A percentile compares a stretch with the other conserved stretches of the same genome.
Conservation (phyloP, 2,329 filamentous ascomycete genomes). For the Apiospora rasikravindrae region DNA sequence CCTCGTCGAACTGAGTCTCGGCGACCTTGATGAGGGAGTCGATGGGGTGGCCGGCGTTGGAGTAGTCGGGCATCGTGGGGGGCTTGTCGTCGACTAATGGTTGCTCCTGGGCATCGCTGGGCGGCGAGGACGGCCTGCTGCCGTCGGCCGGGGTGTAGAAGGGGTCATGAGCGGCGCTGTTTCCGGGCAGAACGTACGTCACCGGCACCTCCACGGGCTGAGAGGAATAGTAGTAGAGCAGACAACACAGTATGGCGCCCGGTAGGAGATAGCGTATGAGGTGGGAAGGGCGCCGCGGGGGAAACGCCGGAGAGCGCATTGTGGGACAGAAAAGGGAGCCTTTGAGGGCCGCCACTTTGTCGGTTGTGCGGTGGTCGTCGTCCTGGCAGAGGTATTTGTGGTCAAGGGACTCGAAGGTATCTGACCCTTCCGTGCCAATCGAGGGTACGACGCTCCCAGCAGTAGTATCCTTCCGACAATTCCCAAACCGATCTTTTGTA, state of each 20-base stretch:
- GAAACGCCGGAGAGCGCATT: slow-evolving; percentile 48
- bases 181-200: slow-evolving; percentile 26
- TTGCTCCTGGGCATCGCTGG: slow-evolving; percentile 22
- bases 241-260: slow-evolving; percentile 40
- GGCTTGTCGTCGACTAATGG: slow-evolving; percentile 25
- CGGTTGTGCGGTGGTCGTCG: not conserved
- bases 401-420: not conserved
- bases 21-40: slow-evolving; percentile 49
- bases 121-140: slow-evolving; percentile 4
- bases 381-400: not conserved
- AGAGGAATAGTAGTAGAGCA: slow-evolving; percentile 42
- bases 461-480: not conserved
- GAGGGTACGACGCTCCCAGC: not conserved
- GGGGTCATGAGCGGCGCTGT: slow-evolving; percentile 21
- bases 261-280: slow-evolving; percentile 48
- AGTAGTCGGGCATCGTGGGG: slow-evolving; percentile 25
- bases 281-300: slow-evolving; percentile 49
- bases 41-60: slow-evolving; percentile 45
- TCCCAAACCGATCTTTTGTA: not conserved
- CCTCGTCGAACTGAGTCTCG: slow-evolving; percentile 42
- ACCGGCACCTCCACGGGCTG: slow-evolving; percentile 26
- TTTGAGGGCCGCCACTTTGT: slow-evolving; percentile 28
- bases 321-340: slow-evolving; percentile 28
- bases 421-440: not conserved
- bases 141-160: slow-evolving; percentile 10